Base-by-base conservation (phyloP, 257 asterid species). In the Penstemon barbatus region DNA sequence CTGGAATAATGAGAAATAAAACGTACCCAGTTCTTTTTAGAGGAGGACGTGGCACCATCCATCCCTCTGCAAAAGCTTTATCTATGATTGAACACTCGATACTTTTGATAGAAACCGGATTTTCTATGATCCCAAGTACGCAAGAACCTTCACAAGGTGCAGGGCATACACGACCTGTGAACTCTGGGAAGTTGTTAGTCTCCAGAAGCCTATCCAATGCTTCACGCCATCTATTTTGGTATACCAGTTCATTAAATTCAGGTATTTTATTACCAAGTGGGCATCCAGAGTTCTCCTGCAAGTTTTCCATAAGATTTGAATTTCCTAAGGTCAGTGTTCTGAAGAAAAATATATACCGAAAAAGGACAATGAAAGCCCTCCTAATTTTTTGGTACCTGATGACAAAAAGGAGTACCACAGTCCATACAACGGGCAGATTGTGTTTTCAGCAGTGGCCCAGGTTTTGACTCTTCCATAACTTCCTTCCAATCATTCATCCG, bases 61-160 rank as follows among this genome's bases (percentile, higher is more conserved):
- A 94, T 57, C 99, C 99, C 74, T 91, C 97, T 69, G 82, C 96
- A 63, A 94, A 94, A 58, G 93, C 98, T 79, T 87, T 94, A 82
- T 94, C 99, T 57, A 94, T 94, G 71, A 94, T 94, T 38, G 99
- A 81, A 76, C 99, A 94, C 81, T 94, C 99, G 0, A 94, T 94
- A 74, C 84, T 89, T 77, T 94, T 94, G 72, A 94, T 94, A 40
- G 99, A 87, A 43, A 94, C 99, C 0, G 99, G 99, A 78, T 94
- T 91, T 80, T 94, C 99, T 39, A 94, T 94, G 66, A 94, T 94
- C 58, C 99, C 98, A 69, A 94, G 98, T 3, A 94, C 99, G 74
- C 99, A 94, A 74, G 99, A 91, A 1, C 99, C 99, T 84, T 94
- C 99, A 72, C 99, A 94, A 56, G 99, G 99, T 37, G 99, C 99